A percentile compares a stretch with the other conserved stretches of the same genome.
phyloP scores from a whole-genome alignment of 768 basidiomycete genomes.

The Mycena rebaudengoi region DNA sequence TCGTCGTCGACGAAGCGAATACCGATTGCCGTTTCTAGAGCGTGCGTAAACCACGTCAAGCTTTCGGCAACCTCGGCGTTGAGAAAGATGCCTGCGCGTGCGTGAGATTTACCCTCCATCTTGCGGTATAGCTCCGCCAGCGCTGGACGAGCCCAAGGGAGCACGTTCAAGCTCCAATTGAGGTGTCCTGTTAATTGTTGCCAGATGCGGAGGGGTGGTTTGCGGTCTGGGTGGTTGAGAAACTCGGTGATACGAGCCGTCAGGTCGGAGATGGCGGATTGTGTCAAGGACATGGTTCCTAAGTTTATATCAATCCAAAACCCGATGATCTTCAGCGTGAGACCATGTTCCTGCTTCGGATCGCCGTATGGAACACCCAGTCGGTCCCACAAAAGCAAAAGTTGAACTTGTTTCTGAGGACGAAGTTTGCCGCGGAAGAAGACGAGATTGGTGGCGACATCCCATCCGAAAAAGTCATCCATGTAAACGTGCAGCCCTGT shows the following conservation, averaged over 20 bases:
- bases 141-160: slow-evolving; percentile 23
- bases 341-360: slow-evolving; percentile 30
- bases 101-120: slow-evolving; percentile 10
- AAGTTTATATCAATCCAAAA: slow-evolving; percentile 34
- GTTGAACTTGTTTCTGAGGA: slow-evolving; percentile 4
- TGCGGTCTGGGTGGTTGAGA: neutral
- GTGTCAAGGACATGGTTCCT: slow-evolving; percentile 20
- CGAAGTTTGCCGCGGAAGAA: slow-evolving; percentile 21
- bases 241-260: neutral
- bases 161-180: slow-evolving; percentile 24
- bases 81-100: neutral
- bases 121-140: slow-evolving; percentile 20
- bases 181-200: slow-evolving; percentile 17
- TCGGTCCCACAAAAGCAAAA: neutral
- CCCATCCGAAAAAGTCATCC: slow-evolving; percentile 32
- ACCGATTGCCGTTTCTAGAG: slow-evolving; percentile 2
- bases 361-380: slow-evolving; percentile 17
- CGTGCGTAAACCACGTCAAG: neutral
- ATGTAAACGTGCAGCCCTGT: slow-evolving; percentile 31
- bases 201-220: neutral
- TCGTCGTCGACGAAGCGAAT: slow-evolving; percentile 24
- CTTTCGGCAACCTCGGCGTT: neutral
- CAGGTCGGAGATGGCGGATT: slow-evolving; percentile 3
- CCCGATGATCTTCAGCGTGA: slow-evolving; percentile 33
- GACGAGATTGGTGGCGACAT: slow-evolving; percentile 18